Evolutionary conservation across 164 flowering plant species (phyloP).

Genomic region (Nelumbo lutea): DNA sequence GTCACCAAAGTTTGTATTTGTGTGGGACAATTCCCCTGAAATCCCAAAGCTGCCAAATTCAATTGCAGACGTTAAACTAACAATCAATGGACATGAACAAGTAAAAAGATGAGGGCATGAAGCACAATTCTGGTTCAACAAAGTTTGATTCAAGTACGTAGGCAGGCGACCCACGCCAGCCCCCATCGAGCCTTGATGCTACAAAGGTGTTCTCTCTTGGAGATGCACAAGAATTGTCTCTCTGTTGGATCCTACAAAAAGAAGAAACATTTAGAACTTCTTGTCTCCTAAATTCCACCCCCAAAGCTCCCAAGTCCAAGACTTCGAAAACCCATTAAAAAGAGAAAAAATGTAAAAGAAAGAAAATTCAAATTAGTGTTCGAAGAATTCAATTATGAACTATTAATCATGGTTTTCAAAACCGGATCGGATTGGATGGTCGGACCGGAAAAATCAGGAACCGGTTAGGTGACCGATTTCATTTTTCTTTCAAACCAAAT

Average conservation of each 20-base stretch:
- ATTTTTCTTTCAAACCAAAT: no score
- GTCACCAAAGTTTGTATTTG: constrained; percentile 57
- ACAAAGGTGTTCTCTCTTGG: constrained; percentile 58
- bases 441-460: no score
- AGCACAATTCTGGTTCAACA: neutral
- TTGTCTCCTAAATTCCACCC: neutral
- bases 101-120: no score
- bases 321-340: neutral
- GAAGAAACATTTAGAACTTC: neutral
- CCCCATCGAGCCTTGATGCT: constrained; percentile 35
- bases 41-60: constrained; percentile 39
- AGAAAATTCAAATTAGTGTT: neutral
- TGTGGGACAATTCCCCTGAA: constrained; percentile 63
- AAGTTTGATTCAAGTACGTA: constrained; percentile 31
- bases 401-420: constrained; percentile 41
- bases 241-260: constrained; percentile 73
- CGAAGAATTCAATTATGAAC: neutral
- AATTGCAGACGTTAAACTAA: no score
- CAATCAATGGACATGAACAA: no score
- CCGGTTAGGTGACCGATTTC: no score
- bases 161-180: constrained; percentile 40
- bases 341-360: no score
- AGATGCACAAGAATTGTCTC: constrained; percentile 71
- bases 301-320: neutral
- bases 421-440: no score